Conservation (phyloP, 768 basidiomycete genomes). For the Pisolithus albus region DNA sequence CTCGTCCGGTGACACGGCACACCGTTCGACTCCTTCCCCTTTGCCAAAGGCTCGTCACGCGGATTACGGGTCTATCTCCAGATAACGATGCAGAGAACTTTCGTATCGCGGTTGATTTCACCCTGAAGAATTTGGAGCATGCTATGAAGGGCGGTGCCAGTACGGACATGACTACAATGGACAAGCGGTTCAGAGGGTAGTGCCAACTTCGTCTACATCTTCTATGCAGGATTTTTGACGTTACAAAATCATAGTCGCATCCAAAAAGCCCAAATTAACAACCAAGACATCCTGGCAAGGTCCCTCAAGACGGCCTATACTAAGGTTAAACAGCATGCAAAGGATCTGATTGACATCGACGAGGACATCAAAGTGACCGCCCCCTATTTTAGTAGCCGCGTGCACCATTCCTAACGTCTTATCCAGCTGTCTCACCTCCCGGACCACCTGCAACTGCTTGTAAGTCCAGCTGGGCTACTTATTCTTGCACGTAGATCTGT, state of each 20-base stretch:
- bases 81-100: slow-evolving; percentile 38
- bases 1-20: slow-evolving; percentile 47
- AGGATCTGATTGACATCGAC: slow-evolving; percentile 53
- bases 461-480: slow-evolving; percentile 26
- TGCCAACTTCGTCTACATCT: slow-evolving; percentile 5
- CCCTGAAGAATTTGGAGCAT: slow-evolving; percentile 52
- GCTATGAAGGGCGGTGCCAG: slow-evolving; percentile 51
- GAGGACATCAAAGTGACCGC: slow-evolving; percentile 51
- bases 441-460: slow-evolving; percentile 68
- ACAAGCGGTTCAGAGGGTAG: slow-evolving; percentile 52
- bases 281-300: slow-evolving; percentile 51
- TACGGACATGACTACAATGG: slow-evolving; percentile 48
- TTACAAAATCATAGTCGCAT: slow-evolving; percentile 36
- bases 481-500: background rate
- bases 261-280: slow-evolving; percentile 66
- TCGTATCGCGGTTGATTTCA: slow-evolving; percentile 47
- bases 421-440: slow-evolving; percentile 52
- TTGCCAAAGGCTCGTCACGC: slow-evolving; percentile 48
- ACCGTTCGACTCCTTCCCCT: slow-evolving; percentile 46
- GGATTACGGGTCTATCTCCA: slow-evolving; percentile 46
- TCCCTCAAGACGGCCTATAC: slow-evolving; percentile 51
- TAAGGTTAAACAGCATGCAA: slow-evolving; percentile 44
- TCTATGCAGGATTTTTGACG: slow-evolving; percentile 9
- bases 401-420: background rate
- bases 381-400: background rate